Percentiles rank a stretch among this genome's conserved stretches.
These are phyloP conservation scores for Phytophthora sojae DNA, from an alignment of 352 stramenopile genomes.

Conservation along the genomic window DNA sequence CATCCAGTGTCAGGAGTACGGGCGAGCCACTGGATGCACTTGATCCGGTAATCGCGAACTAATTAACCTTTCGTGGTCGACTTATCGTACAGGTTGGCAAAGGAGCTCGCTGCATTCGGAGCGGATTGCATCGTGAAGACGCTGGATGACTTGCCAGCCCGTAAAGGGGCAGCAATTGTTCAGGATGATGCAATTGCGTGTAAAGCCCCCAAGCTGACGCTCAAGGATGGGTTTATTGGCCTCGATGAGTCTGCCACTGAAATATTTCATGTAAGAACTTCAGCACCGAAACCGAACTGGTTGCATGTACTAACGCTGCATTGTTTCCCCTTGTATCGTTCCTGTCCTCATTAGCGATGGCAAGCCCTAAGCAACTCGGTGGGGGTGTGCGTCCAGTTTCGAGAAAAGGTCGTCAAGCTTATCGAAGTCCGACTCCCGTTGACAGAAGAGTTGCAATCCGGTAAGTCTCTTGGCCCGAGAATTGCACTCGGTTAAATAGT, in stretches of 20 bases:
- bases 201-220: conserved; percentile 77
- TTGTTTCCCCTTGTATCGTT: neutral
- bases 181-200: conserved; percentile 65
- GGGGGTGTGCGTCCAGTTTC: conserved; percentile 70
- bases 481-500: neutral
- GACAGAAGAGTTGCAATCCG: conserved; percentile 44
- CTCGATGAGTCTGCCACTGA: conserved; percentile 56
- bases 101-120: conserved; percentile 57
- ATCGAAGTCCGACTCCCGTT: conserved; percentile 63
- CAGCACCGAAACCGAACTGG: neutral
- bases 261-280: conserved; percentile 63
- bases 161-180: conserved; percentile 53
- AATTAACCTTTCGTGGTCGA: conserved; percentile 2
- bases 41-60: neutral
- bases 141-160: conserved; percentile 51
- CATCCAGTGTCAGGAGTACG: conserved; percentile 64
- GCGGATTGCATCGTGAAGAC: conserved; percentile 78
- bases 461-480: conserved; percentile 30
- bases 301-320: neutral
- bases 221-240: conserved; percentile 62
- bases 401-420: conserved; percentile 74
- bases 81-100: conserved; percentile 44
- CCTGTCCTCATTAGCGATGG: conserved; percentile 59
- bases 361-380: conserved; percentile 82
- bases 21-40: neutral